Base-by-base conservation (phyloP, 2,329 filamentous ascomycete genomes). In the Botrytis squamosa region DNA sequence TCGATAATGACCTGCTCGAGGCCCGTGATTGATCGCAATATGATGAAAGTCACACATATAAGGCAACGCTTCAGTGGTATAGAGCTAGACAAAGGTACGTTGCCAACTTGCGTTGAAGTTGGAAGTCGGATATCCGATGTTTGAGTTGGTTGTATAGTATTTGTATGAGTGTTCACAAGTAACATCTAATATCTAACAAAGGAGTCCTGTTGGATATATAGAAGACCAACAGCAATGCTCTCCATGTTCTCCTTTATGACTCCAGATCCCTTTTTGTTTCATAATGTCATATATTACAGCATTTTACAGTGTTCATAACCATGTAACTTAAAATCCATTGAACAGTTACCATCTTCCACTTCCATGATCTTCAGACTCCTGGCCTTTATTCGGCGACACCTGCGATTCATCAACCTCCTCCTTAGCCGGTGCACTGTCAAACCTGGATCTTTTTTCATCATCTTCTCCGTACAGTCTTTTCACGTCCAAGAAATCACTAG, bases 281-380 rank as follows among this genome's bases (percentile, higher is more conserved):
- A 29, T 69, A 20, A 57, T 57, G 38, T 38, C 38, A 69, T 69
- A 68, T 68, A 69, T 68, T 68, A 68, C 25, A 68, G 10, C 18
- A 9, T 42, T 68, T 57, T 57, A 68, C 49, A 68, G 55, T 42
- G 10, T 44, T 59, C 10, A 57, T 69, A 57, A n/a, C 49, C 38
- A 33, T 69, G 55, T 33, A 42, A 12, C 20, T 57, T 29, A 25
- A 42, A 14, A 16, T 33, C 16, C 33, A 12, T 12, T 57, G 3
- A 33, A 33, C 20, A 12, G 40, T 44, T n/a, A 57, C 55, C 18
- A 42, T 42, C 18, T n/a, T 57, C n/a, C 29, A 33, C 49, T 49
- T 29, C 42, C 25, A 38, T 9, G 29, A 33, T 42, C 5, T 38
- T 12, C 36, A 68, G 65, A 42, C 29, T 42, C 38, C 18, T 20